A percentile compares a stretch with the other conserved stretches of the same genome.
These are phyloP conservation scores for Meyerozyma elateridarum DNA, from an alignment of 1,139 yeast genomes.

Conservation along the genomic window DNA sequence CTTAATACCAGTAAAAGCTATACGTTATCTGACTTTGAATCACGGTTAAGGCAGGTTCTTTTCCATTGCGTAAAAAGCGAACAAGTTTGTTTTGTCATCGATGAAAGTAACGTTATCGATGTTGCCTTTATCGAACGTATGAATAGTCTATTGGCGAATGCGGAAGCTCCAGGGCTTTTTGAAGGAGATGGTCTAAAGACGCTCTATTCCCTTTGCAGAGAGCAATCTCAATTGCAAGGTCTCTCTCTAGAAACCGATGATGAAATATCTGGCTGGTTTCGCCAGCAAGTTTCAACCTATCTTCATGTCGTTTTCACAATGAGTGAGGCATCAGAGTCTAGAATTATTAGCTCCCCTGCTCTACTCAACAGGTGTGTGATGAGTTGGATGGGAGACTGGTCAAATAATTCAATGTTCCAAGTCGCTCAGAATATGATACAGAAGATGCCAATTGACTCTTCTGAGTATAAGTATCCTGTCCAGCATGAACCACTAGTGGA, in stretches of 20 bases:
- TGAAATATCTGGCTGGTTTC: constrained; percentile 75
- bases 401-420: constrained; percentile 41
- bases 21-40: constrained; percentile 62
- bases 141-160: constrained; percentile 88
- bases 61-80: constrained; percentile 49
- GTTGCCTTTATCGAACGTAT: constrained; percentile 83
- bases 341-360: constrained; percentile 78
- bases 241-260: constrained; percentile 62
- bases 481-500: too few relatives aligned
- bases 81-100: constrained; percentile 67
- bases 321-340: constrained; percentile 45
- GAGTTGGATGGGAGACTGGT: constrained; percentile 91
- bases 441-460: constrained; percentile 48
- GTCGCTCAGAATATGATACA: constrained; percentile 44
- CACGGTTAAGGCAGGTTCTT: constrained; percentile 52
- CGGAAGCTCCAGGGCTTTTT: constrained; percentile 88
- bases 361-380: constrained; percentile 85
- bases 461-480: constrained; percentile 34
- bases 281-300: constrained; percentile 59
- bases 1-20: constrained; percentile 55
- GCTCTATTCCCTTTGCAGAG: constrained; percentile 54
- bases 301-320: constrained; percentile 82
- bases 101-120: constrained; percentile 74
- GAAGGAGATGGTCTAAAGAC: constrained; percentile 64
- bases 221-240: constrained; percentile 58